A percentile compares a stretch with the other conserved stretches of the same genome.
Evolutionary conservation across 257 asterid species (phyloP).

Genomic region (Solanum pinnatisectum): DNA sequence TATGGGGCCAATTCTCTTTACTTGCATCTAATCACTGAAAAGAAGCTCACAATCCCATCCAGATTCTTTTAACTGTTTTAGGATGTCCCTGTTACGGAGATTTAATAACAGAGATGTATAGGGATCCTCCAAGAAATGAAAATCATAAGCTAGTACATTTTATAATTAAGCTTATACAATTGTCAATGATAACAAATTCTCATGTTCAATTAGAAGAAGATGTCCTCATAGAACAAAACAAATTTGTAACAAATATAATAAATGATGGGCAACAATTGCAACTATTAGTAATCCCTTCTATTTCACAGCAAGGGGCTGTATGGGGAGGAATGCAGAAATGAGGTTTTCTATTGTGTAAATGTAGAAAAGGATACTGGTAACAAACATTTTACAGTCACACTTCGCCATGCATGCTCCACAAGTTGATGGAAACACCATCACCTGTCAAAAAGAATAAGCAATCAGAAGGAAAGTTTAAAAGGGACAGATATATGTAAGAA

Average conservation of each 20-base stretch:
- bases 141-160: not conserved
- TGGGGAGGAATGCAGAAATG: not conserved
- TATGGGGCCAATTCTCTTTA: not conserved
- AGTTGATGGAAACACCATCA: slow-evolving; percentile 85
- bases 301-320: not conserved
- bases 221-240: not conserved
- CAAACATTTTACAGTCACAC: slow-evolving; percentile 85
- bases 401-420: slow-evolving; percentile 75
- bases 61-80: not conserved
- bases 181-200: not conserved
- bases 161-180: not conserved
- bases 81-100: not conserved
- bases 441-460: slow-evolving; percentile 34
- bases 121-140: not conserved
- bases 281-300: not conserved
- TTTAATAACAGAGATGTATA: not conserved
- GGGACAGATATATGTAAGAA: not conserved
- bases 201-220: not conserved
- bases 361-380: slow-evolving; percentile 76
- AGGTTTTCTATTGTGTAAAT: not conserved
- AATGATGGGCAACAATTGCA: not conserved
- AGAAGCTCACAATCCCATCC: not conserved
- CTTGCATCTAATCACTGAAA: not conserved
- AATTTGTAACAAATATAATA: not conserved
- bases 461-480: not conserved